A percentile compares a stretch with the other conserved stretches of the same genome.
phyloP scores from a whole-genome alignment of 345 rosid genomes.

The Bruguiera gymnorhiza region DNA sequence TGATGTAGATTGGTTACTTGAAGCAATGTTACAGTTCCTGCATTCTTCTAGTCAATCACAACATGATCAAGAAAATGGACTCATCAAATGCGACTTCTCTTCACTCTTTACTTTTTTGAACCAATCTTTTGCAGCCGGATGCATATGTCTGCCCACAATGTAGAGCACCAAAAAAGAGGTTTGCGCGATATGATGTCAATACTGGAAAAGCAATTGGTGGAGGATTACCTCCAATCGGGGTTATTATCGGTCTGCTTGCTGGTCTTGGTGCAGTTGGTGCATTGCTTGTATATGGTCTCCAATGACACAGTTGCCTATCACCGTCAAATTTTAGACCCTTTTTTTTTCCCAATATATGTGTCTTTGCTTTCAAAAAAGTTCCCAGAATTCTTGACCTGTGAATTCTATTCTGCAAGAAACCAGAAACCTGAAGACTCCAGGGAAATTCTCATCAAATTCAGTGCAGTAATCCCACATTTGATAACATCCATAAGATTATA shows the following conservation, averaged over 20 bases:
- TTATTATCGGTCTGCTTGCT: slow-evolving; percentile 67
- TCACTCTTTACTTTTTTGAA: not conserved
- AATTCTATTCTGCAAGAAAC: too few species aligned
- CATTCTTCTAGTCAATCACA: too few species aligned
- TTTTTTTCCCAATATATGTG: too few species aligned
- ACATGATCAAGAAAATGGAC: too few species aligned
- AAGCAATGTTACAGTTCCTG: too few species aligned
- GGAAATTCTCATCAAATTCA: too few species aligned
- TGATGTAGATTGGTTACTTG: too few species aligned
- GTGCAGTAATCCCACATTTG: too few species aligned
- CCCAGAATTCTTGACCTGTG: too few species aligned
- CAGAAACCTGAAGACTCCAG: too few species aligned
- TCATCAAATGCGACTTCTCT: not conserved
- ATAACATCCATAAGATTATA: too few species aligned
- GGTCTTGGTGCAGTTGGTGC: slow-evolving; percentile 91
- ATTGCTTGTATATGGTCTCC: slow-evolving; percentile 88
- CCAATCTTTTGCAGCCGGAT: slow-evolving; percentile 58
- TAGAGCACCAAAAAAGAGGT: slow-evolving; percentile 87
- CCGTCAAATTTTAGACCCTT: not conserved
- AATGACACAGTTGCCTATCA: slow-evolving; percentile 29
- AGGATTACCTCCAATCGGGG: slow-evolving; percentile 90
- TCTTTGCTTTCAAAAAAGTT: too few species aligned
- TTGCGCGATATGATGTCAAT: slow-evolving; percentile 72
- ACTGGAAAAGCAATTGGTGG: slow-evolving; percentile 88
- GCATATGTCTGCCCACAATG: slow-evolving; percentile 87